Percentiles rank a stretch among this genome's conserved stretches.
These are phyloP conservation scores for Cyberlindnera euphorbiiphila DNA, from an alignment of 805 yeast genomes.

Conservation along the genomic window DNA sequence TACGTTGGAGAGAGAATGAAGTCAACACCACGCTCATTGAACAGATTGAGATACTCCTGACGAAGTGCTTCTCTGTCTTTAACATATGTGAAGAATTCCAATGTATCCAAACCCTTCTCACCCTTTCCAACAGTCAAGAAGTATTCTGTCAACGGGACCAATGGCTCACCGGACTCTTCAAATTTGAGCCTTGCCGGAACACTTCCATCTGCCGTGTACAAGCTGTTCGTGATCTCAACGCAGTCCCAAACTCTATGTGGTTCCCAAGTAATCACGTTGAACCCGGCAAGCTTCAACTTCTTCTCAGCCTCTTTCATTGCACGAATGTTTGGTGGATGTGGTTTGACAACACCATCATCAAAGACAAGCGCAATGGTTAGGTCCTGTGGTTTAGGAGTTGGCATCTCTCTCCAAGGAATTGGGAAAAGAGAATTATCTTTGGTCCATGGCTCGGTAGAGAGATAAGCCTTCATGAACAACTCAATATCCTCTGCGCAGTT, in stretches of 20 bases:
- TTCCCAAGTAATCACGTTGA: slow-evolving; percentile 49
- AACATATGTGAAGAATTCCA: slow-evolving; percentile 56
- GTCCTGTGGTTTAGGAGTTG: slow-evolving; percentile 33
- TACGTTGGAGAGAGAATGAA: slow-evolving; percentile 65
- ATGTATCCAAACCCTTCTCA: slow-evolving; percentile 39
- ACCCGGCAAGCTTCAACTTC: slow-evolving; percentile 57
- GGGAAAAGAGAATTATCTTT: slow-evolving; percentile 27
- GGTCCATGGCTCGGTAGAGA: slow-evolving; percentile 50
- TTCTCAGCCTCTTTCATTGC: slow-evolving; percentile 50
- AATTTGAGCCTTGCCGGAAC: slow-evolving; percentile 47
- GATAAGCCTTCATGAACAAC: slow-evolving; percentile 54
- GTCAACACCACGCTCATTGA: slow-evolving; percentile 54
- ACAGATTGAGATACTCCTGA: slow-evolving; percentile 49
- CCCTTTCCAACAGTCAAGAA: slow-evolving; percentile 57
- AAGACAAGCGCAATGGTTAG: slow-evolving; percentile 58
- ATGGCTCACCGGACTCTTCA: slow-evolving; percentile 65
- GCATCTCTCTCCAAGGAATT: slow-evolving; percentile 38
- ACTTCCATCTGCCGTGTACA: slow-evolving; percentile 71
- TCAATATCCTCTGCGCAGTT: slow-evolving; percentile 61
- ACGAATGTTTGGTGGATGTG: slow-evolving; percentile 61
- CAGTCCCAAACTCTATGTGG: slow-evolving; percentile 57
- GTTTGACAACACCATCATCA: slow-evolving; percentile 62
- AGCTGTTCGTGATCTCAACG: slow-evolving; percentile 47
- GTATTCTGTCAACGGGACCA: slow-evolving; percentile 62
- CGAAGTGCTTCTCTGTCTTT: slow-evolving; percentile 55